Evolutionary conservation across 148 eudicot species (phyloP).

Genomic region (Vaccinium myrtillus): DNA sequence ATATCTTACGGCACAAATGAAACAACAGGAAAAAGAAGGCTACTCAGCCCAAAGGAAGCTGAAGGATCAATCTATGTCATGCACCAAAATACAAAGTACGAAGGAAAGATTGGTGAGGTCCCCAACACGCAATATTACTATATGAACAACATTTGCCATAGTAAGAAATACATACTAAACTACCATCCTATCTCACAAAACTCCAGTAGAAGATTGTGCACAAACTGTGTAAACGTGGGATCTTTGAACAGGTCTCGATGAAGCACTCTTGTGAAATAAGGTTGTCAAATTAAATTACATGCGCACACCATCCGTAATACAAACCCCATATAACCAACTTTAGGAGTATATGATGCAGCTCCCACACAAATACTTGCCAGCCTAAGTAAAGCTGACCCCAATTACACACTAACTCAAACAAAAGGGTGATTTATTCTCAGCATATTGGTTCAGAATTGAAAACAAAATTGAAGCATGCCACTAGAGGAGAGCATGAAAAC

Average conservation of each 20-base stretch:
- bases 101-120: too few relatives aligned
- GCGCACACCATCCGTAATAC: background rate
- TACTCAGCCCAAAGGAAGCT: background rate
- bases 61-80: background rate
- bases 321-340: background rate
- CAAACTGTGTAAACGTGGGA: background rate
- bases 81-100: background rate
- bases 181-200: background rate
- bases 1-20: background rate
- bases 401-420: background rate
- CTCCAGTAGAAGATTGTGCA: background rate
- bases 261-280: background rate
- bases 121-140: background rate
- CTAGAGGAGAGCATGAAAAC: background rate
- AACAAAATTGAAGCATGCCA: background rate
- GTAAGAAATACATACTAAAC: background rate
- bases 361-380: background rate
- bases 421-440: background rate
- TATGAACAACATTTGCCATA: background rate
- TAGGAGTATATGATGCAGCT: slow-evolving; percentile 5
- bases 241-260: background rate
- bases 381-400: background rate
- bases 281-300: background rate
- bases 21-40: background rate
- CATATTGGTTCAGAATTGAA: background rate